Evolutionary conservation across 1,139 yeast genomes (phyloP), one percentile per base, ranked within the genome.

Genomic region (Casaregolazyma suthepensis): DNA sequence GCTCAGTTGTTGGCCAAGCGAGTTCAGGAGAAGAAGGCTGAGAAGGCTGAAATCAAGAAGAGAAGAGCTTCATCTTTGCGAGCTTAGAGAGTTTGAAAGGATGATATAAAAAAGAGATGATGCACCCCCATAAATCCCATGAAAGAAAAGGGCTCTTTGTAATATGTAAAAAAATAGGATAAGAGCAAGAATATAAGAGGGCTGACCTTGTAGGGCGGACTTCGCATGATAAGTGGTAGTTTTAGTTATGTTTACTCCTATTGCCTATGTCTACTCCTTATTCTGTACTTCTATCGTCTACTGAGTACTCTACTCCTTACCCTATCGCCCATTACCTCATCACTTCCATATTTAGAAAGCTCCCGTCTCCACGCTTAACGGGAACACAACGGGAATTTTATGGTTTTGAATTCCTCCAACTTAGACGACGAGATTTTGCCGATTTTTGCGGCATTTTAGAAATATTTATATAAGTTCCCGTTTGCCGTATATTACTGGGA

Each of bases 1-100:
- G 96, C 98, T 74, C 96, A 90, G 80, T 83, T 93, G 76, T 85
- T 93, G 78, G 98, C 99, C 75, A 81, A 90, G 83, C 94, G 98
- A 81, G 87, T 91, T 77, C 87, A 89, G 78, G 98, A 91, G 80
- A 69, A 93, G 83, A 91, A 91, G 84, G 94, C 96, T 77, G 96
- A 88, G 80, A 88, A 82, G 82, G 96, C 96, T 79, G 96, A 89
- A 82, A 83, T 87, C 79, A 88, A 85, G 82, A 90, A 90, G 95
- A 89, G 96, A 88, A 91, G 99, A 87, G 97, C 98, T 77, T 93
- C 97, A 85, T 53, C 56, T 51, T 46, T 53, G 44, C 50, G 56
- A 51, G 54, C 52, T 51, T 53, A 53, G 48, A 20, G 20, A 19
- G 31, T 19, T 26, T 26, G 26, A 22, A n/a, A 46, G 23, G 29